Evolutionary conservation across 768 basidiomycete species (phyloP).

Genomic region (Lactifluus volemus): DNA sequence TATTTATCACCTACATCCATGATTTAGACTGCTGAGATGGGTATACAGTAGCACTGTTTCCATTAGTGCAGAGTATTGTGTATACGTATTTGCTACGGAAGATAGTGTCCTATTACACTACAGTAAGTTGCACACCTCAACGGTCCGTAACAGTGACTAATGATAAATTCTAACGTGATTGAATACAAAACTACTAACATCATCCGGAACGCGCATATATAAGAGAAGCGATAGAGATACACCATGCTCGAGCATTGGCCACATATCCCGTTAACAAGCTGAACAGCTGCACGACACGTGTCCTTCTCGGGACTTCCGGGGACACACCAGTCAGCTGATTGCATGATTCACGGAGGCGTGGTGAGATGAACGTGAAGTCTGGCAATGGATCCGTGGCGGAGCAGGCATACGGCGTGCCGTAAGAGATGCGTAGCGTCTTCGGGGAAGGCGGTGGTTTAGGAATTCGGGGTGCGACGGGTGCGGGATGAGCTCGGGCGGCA

Average conservation of each 20-base stretch:
- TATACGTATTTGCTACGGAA: neutral
- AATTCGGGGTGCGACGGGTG: conserved; percentile 9
- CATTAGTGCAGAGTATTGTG: neutral
- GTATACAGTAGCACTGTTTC: too few relatives aligned
- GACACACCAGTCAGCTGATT: neutral
- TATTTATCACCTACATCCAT: neutral
- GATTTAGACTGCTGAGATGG: neutral
- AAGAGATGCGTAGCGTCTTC: conserved; percentile 11
- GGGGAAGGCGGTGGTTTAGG: neutral
- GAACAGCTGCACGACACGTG: neutral
- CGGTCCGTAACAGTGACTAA: neutral
- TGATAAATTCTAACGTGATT: neutral
- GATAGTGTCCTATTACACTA: neutral
- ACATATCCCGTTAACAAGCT: neutral
- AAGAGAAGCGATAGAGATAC: neutral
- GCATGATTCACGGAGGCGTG: neutral
- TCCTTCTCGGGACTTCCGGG: neutral
- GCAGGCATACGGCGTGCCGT: conserved; percentile 12
- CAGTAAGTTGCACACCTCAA: neutral
- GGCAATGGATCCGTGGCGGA: conserved; percentile 2
- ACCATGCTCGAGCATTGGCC: neutral
- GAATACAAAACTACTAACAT: neutral
- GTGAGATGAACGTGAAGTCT: conserved; percentile 7
- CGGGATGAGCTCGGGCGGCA: neutral
- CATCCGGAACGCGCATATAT: neutral